These are phyloP conservation scores for Geranomyces michiganensis DNA, from an alignment of 192 early-diverging fungal genomes.

Conservation along the genomic window DNA sequence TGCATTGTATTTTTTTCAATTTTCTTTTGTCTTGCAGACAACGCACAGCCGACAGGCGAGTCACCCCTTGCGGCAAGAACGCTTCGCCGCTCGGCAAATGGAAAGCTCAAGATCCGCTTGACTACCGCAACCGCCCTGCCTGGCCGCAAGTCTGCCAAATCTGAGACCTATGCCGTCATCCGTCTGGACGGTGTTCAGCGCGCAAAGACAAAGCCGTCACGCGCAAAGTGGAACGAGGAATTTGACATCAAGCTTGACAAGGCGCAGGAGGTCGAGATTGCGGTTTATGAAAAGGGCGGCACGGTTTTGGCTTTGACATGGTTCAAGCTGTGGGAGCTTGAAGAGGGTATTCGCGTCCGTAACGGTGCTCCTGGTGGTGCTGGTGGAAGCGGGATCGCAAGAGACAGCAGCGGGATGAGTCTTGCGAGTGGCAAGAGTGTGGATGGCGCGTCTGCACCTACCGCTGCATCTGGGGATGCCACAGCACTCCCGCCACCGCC, in stretches of 20 bases:
- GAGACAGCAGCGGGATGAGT: slow-evolving; percentile 32
- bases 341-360: slow-evolving; percentile 66
- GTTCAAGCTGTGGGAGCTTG: slow-evolving; percentile 93
- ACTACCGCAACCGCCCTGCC: slow-evolving; percentile 43
- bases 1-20: too few relatives aligned
- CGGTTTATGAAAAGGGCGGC: slow-evolving; percentile 80
- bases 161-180: slow-evolving; percentile 76
- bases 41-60: background rate
- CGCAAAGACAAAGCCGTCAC: slow-evolving; percentile 67
- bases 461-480: slow-evolving; percentile 1
- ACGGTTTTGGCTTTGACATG: slow-evolving; percentile 84
- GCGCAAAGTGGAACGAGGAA: slow-evolving; percentile 79
- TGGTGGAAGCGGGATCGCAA: background rate
- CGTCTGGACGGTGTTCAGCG: slow-evolving; percentile 83
- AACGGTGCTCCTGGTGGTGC: background rate
- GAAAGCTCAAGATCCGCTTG: slow-evolving; percentile 43
- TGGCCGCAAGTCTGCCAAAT: slow-evolving; percentile 54
- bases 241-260: slow-evolving; percentile 86
- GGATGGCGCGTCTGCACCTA: background rate
- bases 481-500: background rate
- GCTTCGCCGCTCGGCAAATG: slow-evolving; percentile 41
- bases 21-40: background rate
- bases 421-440: slow-evolving; percentile 28
- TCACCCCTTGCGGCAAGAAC: slow-evolving; percentile 8
- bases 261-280: slow-evolving; percentile 89